Evolutionary conservation across 495 filamentous ascomycete genomes (phyloP), one percentile per base, ranked within the genome.

Genomic region (Thermothielavioides terrestris): DNA sequence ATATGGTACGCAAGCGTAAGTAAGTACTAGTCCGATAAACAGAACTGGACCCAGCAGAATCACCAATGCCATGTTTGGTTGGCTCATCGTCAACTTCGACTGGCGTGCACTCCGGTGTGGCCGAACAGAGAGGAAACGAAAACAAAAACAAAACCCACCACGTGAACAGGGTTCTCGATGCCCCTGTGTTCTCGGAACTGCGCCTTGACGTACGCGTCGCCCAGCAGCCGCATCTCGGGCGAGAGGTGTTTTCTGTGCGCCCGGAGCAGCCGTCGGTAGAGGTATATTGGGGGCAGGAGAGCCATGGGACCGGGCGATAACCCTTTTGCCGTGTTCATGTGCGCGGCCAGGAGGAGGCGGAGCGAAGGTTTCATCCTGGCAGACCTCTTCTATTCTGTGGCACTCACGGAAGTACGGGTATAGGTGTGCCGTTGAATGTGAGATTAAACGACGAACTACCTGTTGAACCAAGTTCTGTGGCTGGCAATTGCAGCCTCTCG

Each of bases 151-250:
- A 37, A 23, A 66, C 79, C 35, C 76, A 95, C 89, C 67, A 98
- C 81, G 62, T 96, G 90, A 34, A 86, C 77, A 1, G 94, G 94
- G 59, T 97, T 97, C 49, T 96, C 92, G 26, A 91, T 77, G 46
- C 77, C 75, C 42, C 74, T 70, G 62, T 97, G 92, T 6, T 81
- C 81, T 41, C 89, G 75, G 55, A 95, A 98, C 70, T 98, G 94
- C 31, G 76, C 77, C 70, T 90, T 95, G 60, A 97, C 72, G 68
- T 95, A 98, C 54, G 83, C 76, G 60, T 98, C 92, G 0, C 92
- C 92, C 7, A 98, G 67, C 3, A 94, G 36, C 20, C 92, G 78
- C 81, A 86, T 82, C 39, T 92, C 78, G 3, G 59, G 58, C 1
- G 84, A 80, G 15, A 98, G 71, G 52, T 85, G 75, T 49, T 80